Conservation (phyloP, 352 stramenopile genomes). For the Phytophthora crassamura region DNA sequence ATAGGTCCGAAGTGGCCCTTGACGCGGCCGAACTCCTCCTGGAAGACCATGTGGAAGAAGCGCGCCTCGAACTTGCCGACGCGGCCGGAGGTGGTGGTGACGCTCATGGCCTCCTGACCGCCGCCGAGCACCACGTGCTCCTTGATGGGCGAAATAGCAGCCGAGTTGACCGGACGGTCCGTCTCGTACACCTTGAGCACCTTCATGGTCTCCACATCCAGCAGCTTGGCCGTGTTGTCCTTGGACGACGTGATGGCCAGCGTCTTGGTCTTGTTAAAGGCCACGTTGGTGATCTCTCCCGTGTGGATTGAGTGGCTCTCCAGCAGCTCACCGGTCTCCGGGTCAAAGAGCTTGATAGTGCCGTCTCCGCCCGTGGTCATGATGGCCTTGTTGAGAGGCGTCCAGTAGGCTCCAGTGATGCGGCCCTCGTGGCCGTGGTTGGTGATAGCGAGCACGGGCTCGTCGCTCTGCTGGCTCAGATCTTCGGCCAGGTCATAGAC, state of each 20-base stretch:
- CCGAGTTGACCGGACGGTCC: constrained; percentile 98
- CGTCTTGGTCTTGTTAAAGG: constrained; percentile 97
- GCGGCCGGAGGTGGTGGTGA: constrained; percentile 96
- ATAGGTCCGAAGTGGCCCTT: constrained; percentile 99
- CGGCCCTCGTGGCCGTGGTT: constrained; percentile 83
- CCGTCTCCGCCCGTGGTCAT: constrained; percentile 88
- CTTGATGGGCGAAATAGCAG: constrained; percentile 97
- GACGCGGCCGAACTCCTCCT: constrained; percentile 98
- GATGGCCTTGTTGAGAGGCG: constrained; percentile 88
- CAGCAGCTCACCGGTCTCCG: constrained; percentile 68
- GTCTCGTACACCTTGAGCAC: constrained; percentile 99
- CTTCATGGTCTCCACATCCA: constrained; percentile 95
- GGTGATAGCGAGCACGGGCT: constrained; percentile 78
- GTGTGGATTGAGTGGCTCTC: constrained; percentile 92
- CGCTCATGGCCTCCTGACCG: constrained; percentile 98
- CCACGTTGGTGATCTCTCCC: constrained; percentile 97
- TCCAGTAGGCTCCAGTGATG: constrained; percentile 88
- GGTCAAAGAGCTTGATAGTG: constrained; percentile 83
- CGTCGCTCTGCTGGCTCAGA: constrained; percentile 55
- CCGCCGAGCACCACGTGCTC: constrained; percentile 96
- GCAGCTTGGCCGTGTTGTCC: constrained; percentile 97
- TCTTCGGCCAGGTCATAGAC: constrained; percentile 84
- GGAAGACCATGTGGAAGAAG: constrained; percentile 99
- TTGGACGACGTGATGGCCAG: constrained; percentile 97
- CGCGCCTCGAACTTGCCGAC: constrained; percentile 95